These are phyloP conservation scores for Lepraria neglecta DNA, from an alignment of 495 filamentous ascomycete genomes.

Conservation along the genomic window DNA sequence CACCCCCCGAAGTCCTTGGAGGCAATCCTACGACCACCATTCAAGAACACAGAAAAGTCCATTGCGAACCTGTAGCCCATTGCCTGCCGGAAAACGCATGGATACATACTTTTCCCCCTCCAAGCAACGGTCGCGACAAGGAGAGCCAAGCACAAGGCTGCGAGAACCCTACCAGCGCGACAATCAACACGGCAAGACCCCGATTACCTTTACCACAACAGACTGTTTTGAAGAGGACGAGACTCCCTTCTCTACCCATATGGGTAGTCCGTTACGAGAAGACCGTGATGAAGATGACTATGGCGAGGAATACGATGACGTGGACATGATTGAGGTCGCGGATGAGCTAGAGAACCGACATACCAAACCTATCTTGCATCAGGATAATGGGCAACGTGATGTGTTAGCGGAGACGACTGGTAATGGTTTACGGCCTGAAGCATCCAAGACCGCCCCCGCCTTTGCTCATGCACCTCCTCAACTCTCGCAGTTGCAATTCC, in stretches of 20 bases:
- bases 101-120: constrained; percentile 29
- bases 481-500: constrained; percentile 43
- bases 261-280: constrained; percentile 39
- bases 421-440: constrained; percentile 34
- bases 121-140: constrained; percentile 11
- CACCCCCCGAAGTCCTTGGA: constrained; percentile 16
- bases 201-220: constrained; percentile 10
- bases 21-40: neutral
- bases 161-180: neutral
- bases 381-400: constrained; percentile 33
- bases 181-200: neutral
- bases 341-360: constrained; percentile 49
- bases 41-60: constrained; percentile 11
- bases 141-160: neutral
- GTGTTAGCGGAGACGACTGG: constrained; percentile 53
- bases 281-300: constrained; percentile 49
- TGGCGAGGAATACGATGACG: constrained; percentile 60
- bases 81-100: constrained; percentile 18
- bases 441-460: constrained; percentile 13
- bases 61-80: constrained; percentile 23
- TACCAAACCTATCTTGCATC: constrained; percentile 27
- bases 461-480: constrained; percentile 20
- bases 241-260: constrained; percentile 41
- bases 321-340: constrained; percentile 60
- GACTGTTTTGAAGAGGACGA: constrained; percentile 32